Conservation (phyloP, 306 rosid genomes). For the Elaeagnus macrophylla region DNA sequence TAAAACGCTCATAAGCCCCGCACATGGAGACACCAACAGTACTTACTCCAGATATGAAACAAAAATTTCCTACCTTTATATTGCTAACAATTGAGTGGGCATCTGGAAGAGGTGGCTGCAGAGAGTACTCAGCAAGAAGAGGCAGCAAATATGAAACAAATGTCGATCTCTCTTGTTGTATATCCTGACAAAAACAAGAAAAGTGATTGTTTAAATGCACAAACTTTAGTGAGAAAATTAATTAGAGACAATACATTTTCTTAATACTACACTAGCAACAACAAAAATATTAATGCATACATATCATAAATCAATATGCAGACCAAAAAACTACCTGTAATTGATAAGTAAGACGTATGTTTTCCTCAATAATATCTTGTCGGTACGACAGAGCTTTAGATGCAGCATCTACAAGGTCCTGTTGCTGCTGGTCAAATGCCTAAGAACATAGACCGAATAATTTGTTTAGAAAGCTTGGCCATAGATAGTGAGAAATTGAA, state of each 20-base stretch:
- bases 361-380: conserved; percentile 94
- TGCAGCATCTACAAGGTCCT: conserved; percentile 44
- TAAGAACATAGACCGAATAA: not conserved
- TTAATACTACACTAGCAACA: conserved; percentile 13
- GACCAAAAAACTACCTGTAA: conserved; percentile 23
- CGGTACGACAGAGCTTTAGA: conserved; percentile 46
- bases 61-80: conserved; percentile 54
- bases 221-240: conserved; percentile 3
- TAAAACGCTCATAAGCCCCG: not conserved
- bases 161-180: conserved; percentile 86
- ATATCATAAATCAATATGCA: conserved; percentile 3
- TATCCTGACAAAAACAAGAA: conserved; percentile 54
- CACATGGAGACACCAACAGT: conserved; percentile 9
- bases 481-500: conserved; percentile 1
- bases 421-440: conserved; percentile 54
- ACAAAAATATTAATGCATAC: not conserved
- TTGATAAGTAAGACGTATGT: conserved; percentile 76
- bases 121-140: conserved; percentile 81
- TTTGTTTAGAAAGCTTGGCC: no score
- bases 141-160: conserved; percentile 85
- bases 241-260: conserved; percentile 5
- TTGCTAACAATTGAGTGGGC: conserved; percentile 88
- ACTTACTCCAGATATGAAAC: conserved; percentile 6
- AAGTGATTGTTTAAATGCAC: conserved; percentile 8
- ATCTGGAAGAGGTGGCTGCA: conserved; percentile 80